Base-by-base conservation (phyloP, 306 rosid species). In the Purshia tridentata region DNA sequence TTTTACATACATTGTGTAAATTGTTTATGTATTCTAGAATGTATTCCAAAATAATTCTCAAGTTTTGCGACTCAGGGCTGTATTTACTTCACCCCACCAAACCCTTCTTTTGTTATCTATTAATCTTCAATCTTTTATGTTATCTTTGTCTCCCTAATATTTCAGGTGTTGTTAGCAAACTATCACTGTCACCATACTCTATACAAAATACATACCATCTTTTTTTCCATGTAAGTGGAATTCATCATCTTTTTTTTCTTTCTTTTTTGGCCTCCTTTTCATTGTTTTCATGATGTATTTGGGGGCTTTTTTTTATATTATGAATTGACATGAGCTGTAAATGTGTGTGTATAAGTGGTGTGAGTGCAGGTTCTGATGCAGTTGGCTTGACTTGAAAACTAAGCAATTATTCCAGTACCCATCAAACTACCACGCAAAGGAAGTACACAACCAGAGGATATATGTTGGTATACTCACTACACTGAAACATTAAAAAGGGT, bases 321-420 rank as follows among this genome's bases (percentile, higher is more conserved):
- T 51, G 72, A 52, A 20, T 14, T 66, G 78, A n/a, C 20, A 42
- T 79, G 76, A 72, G 65, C 23, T 72, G 78, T 58, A 66, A 46
- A 76, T 66, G 49, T 41, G 35, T 18, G 42, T 57, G 47, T 42
- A 35, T 52, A 39, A 40, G 62, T 63, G 5, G 29, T 53, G 35
- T 72, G 14, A 18, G 49, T 29, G 35, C 45, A 39, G 22, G 12
- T 35, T 51, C 54, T 45, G 48, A 18, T 41, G 61, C 66, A 53
- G 84, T 62, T 92, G 75, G 75, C 89, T 84, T 90, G 46, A 53
- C 91, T 87, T 90, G 86, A 85, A 84, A 83, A 78, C 77, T 78
- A 93, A 83, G 91, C 54, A 76, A 83, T 42, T 29, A 83, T 23
- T 53, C 65, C 13, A 16, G 9, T 81, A 76, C 65, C 84, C 73